Base-by-base conservation (phyloP, 768 basidiomycete species). In the Tremella mesenterica region DNA sequence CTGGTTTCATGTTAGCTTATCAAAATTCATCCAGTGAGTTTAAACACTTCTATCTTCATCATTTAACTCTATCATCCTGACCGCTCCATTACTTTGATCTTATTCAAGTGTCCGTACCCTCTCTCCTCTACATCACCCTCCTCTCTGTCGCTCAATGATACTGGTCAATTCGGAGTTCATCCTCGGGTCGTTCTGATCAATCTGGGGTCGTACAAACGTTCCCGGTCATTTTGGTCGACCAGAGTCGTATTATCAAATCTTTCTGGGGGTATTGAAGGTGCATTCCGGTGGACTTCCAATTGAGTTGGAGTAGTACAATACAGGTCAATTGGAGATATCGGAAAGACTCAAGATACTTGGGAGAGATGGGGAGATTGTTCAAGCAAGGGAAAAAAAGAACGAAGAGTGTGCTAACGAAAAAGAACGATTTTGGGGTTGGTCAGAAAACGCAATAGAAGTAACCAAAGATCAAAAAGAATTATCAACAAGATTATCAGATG, bases 1-100 rank as follows among this genome's bases (percentile, higher is more conserved):
- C 86, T 10, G 93, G 93, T 18, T 97, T 96, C 80, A 72, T 96
- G 67, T 71, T 93, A 50, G 88, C 92, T 8, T 97, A 97, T 75
- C 88, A 92, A 75, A 79, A 85, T 50, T 89, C 88, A 29, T 85
- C 84, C 65, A 77, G 91, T 93, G 69, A 73, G 88, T 78, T 38
- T 29, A 43, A 10, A 7, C 21, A 16, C 2, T 27, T 28, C 50
- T 18, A 41, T n/a, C n/a, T 3, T 9, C 39, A 4, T 33, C 50
- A n/a, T 33, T 28, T 10, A 20, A 10, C 28, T 16, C 23, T 41
- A 21, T 21, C 12, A 49, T 31, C 21, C 16, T 53, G 6, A 44
- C 8, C n/a, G 31, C 13, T 14, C 6, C 28, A n/a, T 36, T 10
- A 25, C 56, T 38, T n/a, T 44, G 33, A 18, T 10, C 33, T 18